Evolutionary conservation across 495 filamentous ascomycete genomes (phyloP).

Genomic region (Xylaria acuta): DNA sequence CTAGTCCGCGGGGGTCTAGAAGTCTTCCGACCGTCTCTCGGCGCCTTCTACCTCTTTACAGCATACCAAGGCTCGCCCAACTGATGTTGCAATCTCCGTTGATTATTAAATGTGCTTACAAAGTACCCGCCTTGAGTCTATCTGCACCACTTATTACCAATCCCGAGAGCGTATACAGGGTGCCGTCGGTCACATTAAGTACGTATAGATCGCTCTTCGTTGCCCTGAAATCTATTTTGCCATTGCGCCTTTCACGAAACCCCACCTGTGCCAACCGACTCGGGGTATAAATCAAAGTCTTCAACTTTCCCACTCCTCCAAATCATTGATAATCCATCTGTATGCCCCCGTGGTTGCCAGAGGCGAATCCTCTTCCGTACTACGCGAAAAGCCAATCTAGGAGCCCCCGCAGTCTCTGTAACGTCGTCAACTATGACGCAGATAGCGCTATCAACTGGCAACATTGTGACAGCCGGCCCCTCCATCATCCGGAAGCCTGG

Average conservation of each 20-base stretch:
- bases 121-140: constrained; percentile 18
- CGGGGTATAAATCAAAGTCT: constrained; percentile 24
- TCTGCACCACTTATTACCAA: constrained; percentile 23
- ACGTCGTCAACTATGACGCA: constrained; percentile 62
- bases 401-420: not conserved
- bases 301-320: constrained; percentile 4
- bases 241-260: constrained; percentile 11
- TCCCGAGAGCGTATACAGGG: not conserved
- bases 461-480: constrained; percentile 80
- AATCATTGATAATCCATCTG: not conserved
- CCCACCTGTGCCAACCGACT: constrained; percentile 14
- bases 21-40: not conserved
- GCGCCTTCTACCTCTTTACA: not conserved
- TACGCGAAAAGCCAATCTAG: not conserved
- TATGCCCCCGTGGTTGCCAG: not conserved
- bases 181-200: not conserved
- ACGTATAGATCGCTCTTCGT: constrained; percentile 10
- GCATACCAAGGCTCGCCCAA: constrained; percentile 4
- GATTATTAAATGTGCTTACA: constrained; percentile 26
- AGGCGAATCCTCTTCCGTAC: not conserved
- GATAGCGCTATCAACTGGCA: constrained; percentile 88
- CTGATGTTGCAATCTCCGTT: constrained; percentile 27
- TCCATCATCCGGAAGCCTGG: constrained; percentile 80
- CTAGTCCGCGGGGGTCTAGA: constrained; percentile 9
- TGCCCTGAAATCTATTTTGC: not conserved